phyloP scores from a whole-genome alignment of 208 protist species.

The Endotrypanum monterogeii region DNA sequence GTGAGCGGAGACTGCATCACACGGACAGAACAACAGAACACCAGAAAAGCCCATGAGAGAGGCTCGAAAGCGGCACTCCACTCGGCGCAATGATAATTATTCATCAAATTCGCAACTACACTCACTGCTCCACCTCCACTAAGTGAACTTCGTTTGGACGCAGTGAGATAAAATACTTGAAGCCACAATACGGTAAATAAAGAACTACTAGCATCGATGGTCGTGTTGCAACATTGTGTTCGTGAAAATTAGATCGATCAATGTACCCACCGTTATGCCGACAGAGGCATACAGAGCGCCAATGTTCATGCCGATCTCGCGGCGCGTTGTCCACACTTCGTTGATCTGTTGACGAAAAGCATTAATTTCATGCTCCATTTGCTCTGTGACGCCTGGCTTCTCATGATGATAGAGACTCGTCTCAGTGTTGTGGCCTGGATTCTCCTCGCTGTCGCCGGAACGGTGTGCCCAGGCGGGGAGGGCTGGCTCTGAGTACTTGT shows the following conservation, averaged over 20 bases:
- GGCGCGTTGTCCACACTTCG: conserved; percentile 53
- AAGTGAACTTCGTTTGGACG: background rate
- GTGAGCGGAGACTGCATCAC: no score
- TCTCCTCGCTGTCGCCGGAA: background rate
- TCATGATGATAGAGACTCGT: no score
- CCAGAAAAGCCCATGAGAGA: no score
- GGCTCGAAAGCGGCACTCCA: background rate
- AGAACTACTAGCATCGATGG: background rate
- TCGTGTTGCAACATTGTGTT: conserved; percentile 50
- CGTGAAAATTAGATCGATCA: conserved; percentile 77
- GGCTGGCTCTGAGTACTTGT: background rate
- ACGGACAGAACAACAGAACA: no score
- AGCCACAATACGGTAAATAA: background rate
- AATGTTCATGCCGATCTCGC: conserved; percentile 88
- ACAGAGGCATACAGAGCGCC: conserved; percentile 77
- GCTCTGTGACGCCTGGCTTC: background rate
- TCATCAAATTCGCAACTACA: background rate
- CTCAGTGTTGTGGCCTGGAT: no score
- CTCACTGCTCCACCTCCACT: background rate
- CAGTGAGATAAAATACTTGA: no score
- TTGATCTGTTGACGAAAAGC: conserved; percentile 24
- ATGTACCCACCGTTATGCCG: conserved; percentile 73
- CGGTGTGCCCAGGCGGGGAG: background rate
- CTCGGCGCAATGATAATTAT: background rate
- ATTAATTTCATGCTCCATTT: conserved; percentile 34